phyloP scores from a whole-genome alignment of 73 alveolate genomes.

The Paramecium octaurelia region DNA sequence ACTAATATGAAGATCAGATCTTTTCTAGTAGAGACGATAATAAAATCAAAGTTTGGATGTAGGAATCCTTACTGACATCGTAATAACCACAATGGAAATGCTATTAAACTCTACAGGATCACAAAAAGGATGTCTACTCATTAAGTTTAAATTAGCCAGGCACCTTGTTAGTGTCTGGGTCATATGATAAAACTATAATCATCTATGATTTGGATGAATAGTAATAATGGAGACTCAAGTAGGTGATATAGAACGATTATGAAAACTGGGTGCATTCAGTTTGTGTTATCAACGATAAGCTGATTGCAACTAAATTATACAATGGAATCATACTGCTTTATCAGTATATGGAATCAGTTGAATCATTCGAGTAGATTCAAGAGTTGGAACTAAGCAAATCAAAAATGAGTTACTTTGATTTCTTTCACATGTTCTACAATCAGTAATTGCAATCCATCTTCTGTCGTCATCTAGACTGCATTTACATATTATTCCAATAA shows the following conservation, averaged over 20 bases:
- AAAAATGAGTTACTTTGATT: background rate
- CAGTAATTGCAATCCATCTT: background rate
- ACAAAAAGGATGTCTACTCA: background rate
- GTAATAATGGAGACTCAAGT: background rate
- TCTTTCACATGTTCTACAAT: background rate
- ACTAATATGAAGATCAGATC: background rate
- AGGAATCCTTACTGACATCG: background rate
- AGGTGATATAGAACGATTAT: background rate
- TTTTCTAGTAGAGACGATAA: background rate
- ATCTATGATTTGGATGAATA: background rate
- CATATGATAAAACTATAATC: background rate
- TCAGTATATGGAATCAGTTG: background rate
- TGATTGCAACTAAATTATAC: background rate
- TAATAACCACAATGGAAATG: background rate
- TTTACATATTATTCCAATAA: background rate
- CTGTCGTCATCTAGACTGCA: background rate
- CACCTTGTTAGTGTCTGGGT: background rate
- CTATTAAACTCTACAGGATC: background rate
- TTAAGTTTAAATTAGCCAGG: background rate
- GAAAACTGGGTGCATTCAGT: background rate
- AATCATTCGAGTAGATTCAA: background rate
- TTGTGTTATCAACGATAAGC: background rate
- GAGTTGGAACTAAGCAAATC: background rate
- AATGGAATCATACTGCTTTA: background rate
- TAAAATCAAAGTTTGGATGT: background rate